Conservation (phyloP, 192 early-diverging fungal genomes). For the Diversispora eburnea region DNA sequence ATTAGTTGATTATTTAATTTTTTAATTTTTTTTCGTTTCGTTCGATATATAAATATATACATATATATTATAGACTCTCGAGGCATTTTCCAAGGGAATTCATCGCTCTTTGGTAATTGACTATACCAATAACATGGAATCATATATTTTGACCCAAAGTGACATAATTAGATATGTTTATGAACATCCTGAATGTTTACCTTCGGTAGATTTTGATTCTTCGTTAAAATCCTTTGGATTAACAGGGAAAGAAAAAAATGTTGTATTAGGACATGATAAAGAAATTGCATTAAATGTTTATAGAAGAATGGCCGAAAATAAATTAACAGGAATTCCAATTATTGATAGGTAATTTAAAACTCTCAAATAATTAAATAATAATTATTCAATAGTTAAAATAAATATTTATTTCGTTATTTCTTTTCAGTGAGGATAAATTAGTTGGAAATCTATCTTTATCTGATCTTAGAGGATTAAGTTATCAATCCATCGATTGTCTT, state of each 20-base stretch:
- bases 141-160: conserved; percentile 58
- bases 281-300: conserved; percentile 53
- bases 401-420: not conserved
- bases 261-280: conserved; percentile 40
- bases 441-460: conserved; percentile 46
- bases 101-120: conserved; percentile 60
- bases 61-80: conserved; percentile 32
- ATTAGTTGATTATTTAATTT: not conserved
- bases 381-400: not conserved
- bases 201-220: conserved; percentile 36
- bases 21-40: not conserved
- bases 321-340: conserved; percentile 56
- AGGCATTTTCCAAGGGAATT: conserved; percentile 51
- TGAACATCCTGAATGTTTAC: conserved; percentile 39
- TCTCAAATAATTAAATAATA: not conserved
- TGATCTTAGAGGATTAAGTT: conserved; percentile 51
- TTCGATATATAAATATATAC: not conserved
- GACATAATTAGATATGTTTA: conserved; percentile 55
- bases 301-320: conserved; percentile 46
- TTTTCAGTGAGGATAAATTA: conserved; percentile 27
- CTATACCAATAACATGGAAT: conserved; percentile 30
- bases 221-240: conserved; percentile 37
- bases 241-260: not conserved
- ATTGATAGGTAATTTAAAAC: conserved; percentile 39
- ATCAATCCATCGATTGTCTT: conserved; percentile 42